Percentiles rank a stretch among this genome's conserved stretches.
Conservation (phyloP, 345 rosid genomes). For the Brassica cretica region DNA sequence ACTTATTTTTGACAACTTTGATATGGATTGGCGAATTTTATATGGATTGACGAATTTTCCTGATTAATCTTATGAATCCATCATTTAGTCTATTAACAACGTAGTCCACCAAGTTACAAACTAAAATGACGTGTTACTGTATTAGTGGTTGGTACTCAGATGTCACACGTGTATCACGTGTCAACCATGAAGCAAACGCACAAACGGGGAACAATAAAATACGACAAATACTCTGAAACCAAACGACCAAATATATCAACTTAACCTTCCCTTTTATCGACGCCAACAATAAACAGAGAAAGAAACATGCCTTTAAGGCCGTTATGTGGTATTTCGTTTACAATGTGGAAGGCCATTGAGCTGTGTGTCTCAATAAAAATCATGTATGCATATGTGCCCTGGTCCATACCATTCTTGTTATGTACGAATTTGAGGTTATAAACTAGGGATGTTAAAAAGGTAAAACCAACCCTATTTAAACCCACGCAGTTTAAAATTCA, state of each 20-base stretch:
- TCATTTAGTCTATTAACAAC: not conserved
- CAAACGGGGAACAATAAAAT: not conserved
- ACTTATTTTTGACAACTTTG: not conserved
- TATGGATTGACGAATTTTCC: not conserved
- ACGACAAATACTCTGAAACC: not conserved
- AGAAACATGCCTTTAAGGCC: not conserved
- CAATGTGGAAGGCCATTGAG: not conserved
- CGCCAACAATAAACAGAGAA: no score
- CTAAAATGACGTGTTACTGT: not conserved
- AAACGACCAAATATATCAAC: not conserved
- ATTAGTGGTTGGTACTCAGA: not conserved
- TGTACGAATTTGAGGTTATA: no score
- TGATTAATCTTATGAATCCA: not conserved
- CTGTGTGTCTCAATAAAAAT: not conserved
- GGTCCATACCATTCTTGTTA: not conserved
- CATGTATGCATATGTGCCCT: not conserved
- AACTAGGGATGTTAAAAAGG: no score
- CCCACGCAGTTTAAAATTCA: no score
- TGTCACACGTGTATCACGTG: slow-evolving; percentile 12
- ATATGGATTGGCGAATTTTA: not conserved
- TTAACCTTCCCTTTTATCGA: no score
- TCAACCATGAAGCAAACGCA: not conserved
- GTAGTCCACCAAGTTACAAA: not conserved
- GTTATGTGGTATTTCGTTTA: not conserved
- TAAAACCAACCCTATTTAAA: no score